Evolutionary conservation across 2,329 filamentous ascomycete genomes (phyloP).

Genomic region (Claviceps quebecensis): DNA sequence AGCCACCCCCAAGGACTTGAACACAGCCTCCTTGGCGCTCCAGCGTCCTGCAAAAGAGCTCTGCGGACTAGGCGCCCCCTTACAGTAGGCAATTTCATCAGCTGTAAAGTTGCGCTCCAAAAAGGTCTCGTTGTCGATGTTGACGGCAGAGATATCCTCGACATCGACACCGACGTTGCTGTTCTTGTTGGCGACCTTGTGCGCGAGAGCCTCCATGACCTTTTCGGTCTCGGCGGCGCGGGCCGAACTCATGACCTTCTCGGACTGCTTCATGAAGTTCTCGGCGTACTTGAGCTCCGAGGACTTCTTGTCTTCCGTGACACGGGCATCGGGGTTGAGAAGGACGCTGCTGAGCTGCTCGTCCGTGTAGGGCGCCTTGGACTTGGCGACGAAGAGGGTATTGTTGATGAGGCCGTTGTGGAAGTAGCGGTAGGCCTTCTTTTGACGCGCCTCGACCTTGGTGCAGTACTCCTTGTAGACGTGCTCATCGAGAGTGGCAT

Average conservation of each 20-base stretch:
- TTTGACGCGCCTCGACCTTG: slow-evolving; percentile 87
- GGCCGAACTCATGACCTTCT: slow-evolving; percentile 36
- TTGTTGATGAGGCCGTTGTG: slow-evolving; percentile 98
- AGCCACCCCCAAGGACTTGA: slow-evolving; percentile 84
- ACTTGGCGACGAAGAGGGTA: slow-evolving; percentile 91
- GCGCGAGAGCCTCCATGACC: slow-evolving; percentile 65
- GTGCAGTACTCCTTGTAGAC: slow-evolving; percentile 69
- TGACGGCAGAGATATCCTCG: slow-evolving; percentile 74
- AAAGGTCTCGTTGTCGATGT: slow-evolving; percentile 89
- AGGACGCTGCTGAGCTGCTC: slow-evolving; percentile 77
- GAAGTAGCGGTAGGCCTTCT: slow-evolving; percentile 98
- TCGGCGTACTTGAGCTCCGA: slow-evolving; percentile 60
- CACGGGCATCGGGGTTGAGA: slow-evolving; percentile 85
- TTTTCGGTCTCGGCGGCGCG: slow-evolving; percentile 52
- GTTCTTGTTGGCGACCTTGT: slow-evolving; percentile 37
- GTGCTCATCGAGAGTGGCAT: slow-evolving; percentile 77
- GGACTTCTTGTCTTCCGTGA: slow-evolving; percentile 74
- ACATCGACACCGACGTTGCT: slow-evolving; percentile 90
- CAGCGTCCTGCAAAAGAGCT: slow-evolving; percentile 90
- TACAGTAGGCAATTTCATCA: slow-evolving; percentile 76
- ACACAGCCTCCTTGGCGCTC: slow-evolving; percentile 97
- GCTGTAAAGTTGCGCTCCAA: slow-evolving; percentile 87
- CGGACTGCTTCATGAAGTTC: slow-evolving; percentile 51
- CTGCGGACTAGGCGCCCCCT: slow-evolving; percentile 61
- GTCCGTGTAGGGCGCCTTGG: slow-evolving; percentile 77